These are phyloP conservation scores for Arabidopsis lyrata DNA, from an alignment of 441 rosid species.

Conservation along the genomic window DNA sequence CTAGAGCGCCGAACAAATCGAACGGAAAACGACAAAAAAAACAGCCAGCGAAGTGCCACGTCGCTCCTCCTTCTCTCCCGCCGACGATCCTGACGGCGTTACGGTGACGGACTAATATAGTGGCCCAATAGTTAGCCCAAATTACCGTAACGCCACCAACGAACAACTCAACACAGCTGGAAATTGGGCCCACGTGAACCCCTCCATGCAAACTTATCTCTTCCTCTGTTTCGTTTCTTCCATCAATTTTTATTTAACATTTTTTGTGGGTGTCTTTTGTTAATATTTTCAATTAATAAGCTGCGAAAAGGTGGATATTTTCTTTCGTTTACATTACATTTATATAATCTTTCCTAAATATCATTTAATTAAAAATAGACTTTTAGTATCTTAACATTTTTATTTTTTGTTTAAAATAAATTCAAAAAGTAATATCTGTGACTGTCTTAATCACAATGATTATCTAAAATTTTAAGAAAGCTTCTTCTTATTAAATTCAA, in stretches of 20 bases:
- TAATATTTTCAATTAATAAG: background rate
- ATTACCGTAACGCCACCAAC: conserved; percentile 43
- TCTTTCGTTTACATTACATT: background rate
- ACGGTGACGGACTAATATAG: conserved; percentile 25
- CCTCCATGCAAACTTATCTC: conserved; percentile 44
- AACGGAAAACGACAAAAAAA: conserved; percentile 43
- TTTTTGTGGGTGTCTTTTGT: background rate
- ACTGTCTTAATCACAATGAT: background rate
- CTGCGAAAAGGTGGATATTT: background rate
- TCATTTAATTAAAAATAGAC: background rate
- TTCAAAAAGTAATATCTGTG: background rate
- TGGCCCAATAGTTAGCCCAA: conserved; percentile 40
- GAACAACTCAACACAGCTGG: conserved; percentile 44
- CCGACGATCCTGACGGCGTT: conserved; percentile 47
- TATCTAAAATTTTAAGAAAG: background rate
- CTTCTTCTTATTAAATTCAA: background rate
- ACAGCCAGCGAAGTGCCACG: conserved; percentile 41
- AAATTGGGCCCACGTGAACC: conserved; percentile 41
- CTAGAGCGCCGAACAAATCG: conserved; percentile 46
- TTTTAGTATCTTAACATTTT: background rate
- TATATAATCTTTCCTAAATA: background rate
- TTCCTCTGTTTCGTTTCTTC: conserved; percentile 26
- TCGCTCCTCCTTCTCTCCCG: conserved; percentile 42
- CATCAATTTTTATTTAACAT: background rate
- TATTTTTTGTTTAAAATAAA: background rate